Evolutionary conservation across 768 basidiomycete species (phyloP).

Genomic region (Chalciporus piperatus): DNA sequence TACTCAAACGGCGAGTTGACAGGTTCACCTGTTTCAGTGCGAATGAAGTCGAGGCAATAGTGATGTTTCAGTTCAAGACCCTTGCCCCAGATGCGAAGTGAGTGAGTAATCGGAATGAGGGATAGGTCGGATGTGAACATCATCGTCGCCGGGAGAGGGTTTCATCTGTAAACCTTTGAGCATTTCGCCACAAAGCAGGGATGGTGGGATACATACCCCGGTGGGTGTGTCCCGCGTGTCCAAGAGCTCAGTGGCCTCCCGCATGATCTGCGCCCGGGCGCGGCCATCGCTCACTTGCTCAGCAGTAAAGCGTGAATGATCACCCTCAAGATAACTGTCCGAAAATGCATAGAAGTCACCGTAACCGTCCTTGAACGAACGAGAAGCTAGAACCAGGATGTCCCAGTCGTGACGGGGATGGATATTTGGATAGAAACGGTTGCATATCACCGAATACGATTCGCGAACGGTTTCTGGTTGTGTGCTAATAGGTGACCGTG

Average conservation of each 20-base stretch:
- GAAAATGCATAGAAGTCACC: neutral
- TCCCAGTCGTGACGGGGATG: neutral
- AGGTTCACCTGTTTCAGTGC: neutral
- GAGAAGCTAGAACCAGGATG: neutral
- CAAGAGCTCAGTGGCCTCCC: neutral
- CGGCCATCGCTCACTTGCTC: neutral
- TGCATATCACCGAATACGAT: neutral
- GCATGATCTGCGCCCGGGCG: neutral
- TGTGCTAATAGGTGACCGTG: neutral
- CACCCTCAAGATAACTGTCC: neutral
- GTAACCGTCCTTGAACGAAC: neutral
- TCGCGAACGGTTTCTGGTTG: neutral
- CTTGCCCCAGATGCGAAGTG: slow-evolving; percentile 1
- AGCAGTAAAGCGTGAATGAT: neutral
- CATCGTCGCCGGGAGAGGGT: neutral
- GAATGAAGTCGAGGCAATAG: neutral
- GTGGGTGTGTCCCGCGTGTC: neutral
- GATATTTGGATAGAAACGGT: neutral
- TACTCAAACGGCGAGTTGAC: neutral
- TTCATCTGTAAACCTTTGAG: neutral
- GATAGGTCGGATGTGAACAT: neutral
- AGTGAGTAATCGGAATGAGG: neutral
- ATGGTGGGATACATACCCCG: no score
- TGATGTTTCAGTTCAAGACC: neutral
- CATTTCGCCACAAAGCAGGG: no score